Percentiles rank a stretch among this genome's conserved stretches.
Conservation (phyloP, 169 alveolate genomes). For the Plasmodium yoelii region DNA sequence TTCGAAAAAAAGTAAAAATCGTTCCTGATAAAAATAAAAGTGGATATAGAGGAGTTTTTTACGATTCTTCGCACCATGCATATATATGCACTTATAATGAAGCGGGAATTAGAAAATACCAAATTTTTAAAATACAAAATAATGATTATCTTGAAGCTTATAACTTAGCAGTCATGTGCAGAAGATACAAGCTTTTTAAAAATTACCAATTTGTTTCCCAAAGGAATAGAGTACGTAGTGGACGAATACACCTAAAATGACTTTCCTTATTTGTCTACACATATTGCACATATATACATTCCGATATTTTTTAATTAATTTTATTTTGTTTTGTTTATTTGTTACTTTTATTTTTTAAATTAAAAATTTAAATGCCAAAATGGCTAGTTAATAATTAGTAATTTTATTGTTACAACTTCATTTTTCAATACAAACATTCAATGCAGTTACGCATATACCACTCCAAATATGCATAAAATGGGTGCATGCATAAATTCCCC, state of each 20-base stretch:
- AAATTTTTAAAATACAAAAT: constrained; percentile 77
- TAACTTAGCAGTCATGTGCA: constrained; percentile 82
- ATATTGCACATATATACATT: background rate
- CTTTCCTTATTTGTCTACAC: background rate
- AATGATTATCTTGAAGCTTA: constrained; percentile 82
- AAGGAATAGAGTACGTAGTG: constrained; percentile 79
- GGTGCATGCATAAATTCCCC: too few relatives aligned
- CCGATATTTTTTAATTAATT: too few relatives aligned
- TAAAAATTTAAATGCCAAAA: too few relatives aligned
- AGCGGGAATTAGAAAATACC: constrained; percentile 83
- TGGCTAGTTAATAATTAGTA: too few relatives aligned
- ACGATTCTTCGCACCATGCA: constrained; percentile 78
- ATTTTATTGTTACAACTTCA: too few relatives aligned
- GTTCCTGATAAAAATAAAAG: constrained; percentile 84
- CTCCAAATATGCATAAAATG: too few relatives aligned
- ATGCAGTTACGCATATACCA: too few relatives aligned
- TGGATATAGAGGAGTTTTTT: constrained; percentile 86
- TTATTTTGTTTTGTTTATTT: too few relatives aligned
- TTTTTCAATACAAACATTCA: too few relatives aligned
- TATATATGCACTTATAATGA: constrained; percentile 82
- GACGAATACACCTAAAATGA: constrained; percentile 80
- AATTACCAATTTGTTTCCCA: constrained; percentile 83
- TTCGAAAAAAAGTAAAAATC: constrained; percentile 77
- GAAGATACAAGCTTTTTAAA: constrained; percentile 78
- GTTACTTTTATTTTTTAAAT: too few relatives aligned